phyloP scores from a whole-genome alignment of 2,329 filamentous ascomycete genomes.

The Aspergillus novofumigatus region DNA sequence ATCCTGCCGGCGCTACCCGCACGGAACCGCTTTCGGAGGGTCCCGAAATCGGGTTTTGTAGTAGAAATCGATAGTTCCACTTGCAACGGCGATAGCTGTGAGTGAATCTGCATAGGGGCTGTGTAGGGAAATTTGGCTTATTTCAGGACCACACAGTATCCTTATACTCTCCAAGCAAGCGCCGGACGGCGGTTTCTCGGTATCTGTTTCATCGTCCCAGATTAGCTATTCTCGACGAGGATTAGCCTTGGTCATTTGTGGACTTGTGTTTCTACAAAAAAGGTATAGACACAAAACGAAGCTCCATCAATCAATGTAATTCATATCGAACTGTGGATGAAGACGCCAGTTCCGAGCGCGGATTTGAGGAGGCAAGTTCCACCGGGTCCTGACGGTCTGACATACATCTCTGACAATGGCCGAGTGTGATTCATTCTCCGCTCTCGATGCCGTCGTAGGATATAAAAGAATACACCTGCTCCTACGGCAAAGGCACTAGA shows the following conservation, averaged over 20 bases:
- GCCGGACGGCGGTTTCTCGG: no score
- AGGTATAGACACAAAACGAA: neutral
- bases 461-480: neutral
- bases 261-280: neutral
- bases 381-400: neutral
- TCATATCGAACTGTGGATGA: neutral
- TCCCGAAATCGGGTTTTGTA: no score
- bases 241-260: neutral
- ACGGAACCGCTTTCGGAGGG: neutral
- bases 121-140: neutral
- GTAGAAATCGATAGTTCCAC: no score
- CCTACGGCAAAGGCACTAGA: neutral
- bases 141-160: neutral
- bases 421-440: neutral
- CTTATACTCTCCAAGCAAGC: no score
- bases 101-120: neutral
- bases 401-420: neutral
- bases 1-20: neutral
- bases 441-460: neutral
- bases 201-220: no score
- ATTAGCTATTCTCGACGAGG: no score
- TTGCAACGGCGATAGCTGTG: no score
- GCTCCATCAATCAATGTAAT: neutral
- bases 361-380: neutral
- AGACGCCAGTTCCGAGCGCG: neutral